Evolutionary conservation across 2,329 filamentous ascomycete species (phyloP), one percentile per base, ranked within the genome.

Genomic region (Fusarium liriodendri): DNA sequence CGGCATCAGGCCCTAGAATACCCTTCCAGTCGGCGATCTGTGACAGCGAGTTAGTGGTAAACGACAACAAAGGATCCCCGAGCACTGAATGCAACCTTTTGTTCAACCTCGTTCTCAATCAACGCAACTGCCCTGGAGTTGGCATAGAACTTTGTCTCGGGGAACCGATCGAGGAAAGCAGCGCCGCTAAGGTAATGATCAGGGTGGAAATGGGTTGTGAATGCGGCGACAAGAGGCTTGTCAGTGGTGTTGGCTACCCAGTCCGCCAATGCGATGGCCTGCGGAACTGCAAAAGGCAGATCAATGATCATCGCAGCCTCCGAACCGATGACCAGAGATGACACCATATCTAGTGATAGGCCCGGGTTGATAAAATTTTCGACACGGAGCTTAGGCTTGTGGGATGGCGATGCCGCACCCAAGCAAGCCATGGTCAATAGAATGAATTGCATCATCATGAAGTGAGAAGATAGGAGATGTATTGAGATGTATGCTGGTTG

Each of bases 221-320:
- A 72, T 18, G 67, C 70, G 7, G 67, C 70, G 16, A 72, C 59
- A 6, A 72, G 52, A 9, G 70, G 70, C 32, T 72, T 72, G n/a
- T 70, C 35, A 6, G 70, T 72, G 2, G 67, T 70, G 14, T 60
- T 67, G 2, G 32, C 35, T 20, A 72, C 55, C 67, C 70, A 72
- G 20, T 63, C 47, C 1, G 70, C 70, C 13, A 72, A 60, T 6
- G 27, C 29, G 22, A 65, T 29, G 13, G 67, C 70, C 45, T 72
- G 60, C 5, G 67, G 63, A 6, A 66, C 54, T 3, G 60, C 64
- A 61, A 70, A 18, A 1, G 70, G 67, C 8, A 70, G 27, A 29
- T 72, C 70, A 25, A 72, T 50, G 18, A 72, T 54, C 8, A 70
- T 67, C 11, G 67, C 70, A 5, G 67, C 67, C 37, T 72, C 47